These are phyloP conservation scores for Aspergillus indologenus DNA, from an alignment of 495 filamentous ascomycete genomes.

Conservation along the genomic window DNA sequence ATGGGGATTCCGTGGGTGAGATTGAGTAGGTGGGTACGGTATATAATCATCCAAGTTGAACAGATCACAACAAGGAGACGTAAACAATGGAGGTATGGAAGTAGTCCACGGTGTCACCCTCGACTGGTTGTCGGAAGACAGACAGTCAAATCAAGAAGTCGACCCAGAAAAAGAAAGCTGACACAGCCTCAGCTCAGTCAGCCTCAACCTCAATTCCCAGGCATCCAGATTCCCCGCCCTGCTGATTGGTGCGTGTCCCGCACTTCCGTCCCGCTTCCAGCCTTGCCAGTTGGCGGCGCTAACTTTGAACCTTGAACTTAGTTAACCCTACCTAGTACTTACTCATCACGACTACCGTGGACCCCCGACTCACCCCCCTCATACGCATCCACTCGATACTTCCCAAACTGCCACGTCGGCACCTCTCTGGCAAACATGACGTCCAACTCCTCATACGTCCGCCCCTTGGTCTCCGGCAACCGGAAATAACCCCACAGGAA, in stretches of 20 bases:
- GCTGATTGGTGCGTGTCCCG: neutral
- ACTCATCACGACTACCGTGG: too few species aligned
- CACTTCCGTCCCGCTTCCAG: neutral
- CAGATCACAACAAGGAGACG: too few species aligned
- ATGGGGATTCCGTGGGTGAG: too few species aligned
- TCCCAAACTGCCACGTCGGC: conserved; percentile 13
- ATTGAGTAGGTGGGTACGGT: too few species aligned
- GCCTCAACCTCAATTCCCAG: conserved; percentile 1
- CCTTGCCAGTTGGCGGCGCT: neutral
- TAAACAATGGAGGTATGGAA: neutral
- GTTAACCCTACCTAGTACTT: too few species aligned
- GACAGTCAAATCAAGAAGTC: neutral
- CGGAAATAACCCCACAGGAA: conserved; percentile 12
- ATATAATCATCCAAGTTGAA: too few species aligned
- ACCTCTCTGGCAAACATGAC: conserved; percentile 17
- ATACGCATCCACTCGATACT: neutral
- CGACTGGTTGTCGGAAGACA: neutral
- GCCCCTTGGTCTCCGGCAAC: conserved; percentile 22
- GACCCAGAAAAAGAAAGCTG: neutral
- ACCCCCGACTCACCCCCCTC: too few species aligned
- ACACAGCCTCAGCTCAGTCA: neutral
- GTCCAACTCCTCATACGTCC: conserved; percentile 26
- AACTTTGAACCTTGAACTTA: neutral
- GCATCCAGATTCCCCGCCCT: conserved; percentile 6
- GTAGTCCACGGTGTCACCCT: neutral